Percentiles rank a stretch among this genome's conserved stretches.
Evolutionary conservation across 345 rosid genomes (phyloP).

Genomic region (Citropsis articulata): DNA sequence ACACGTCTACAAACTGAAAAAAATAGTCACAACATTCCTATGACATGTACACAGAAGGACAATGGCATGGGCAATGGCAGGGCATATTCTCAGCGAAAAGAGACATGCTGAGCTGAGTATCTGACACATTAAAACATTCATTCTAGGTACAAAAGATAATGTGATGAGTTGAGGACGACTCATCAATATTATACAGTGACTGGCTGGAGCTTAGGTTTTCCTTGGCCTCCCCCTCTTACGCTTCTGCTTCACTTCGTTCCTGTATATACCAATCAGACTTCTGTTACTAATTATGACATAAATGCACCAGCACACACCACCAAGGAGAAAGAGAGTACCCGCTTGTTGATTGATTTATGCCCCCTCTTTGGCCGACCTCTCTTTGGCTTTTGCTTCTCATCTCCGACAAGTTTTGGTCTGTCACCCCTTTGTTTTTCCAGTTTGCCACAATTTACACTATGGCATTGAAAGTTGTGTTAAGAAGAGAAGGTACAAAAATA

Average conservation of each 20-base stretch:
- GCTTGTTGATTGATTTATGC: neutral
- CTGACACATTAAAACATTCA: neutral
- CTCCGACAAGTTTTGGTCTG: too few relatives aligned
- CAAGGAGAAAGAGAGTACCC: neutral
- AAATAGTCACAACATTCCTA: too few relatives aligned
- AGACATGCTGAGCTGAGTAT: neutral
- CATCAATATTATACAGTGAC: neutral
- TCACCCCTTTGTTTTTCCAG: too few relatives aligned
- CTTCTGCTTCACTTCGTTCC: neutral
- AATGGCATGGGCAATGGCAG: neutral
- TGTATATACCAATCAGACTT: neutral
- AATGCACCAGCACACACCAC: neutral
- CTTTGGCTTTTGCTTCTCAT: too few relatives aligned
- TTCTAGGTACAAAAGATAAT: neutral
- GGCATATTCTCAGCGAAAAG: neutral
- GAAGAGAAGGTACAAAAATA: too few relatives aligned
- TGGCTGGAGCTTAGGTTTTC: neutral
- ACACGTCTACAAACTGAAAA: neutral
- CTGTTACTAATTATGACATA: neutral
- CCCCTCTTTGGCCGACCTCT: neutral
- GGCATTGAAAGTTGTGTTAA: neutral
- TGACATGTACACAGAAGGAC: neutral
- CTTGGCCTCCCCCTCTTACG: slow-evolving; percentile 18
- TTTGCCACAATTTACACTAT: neutral
- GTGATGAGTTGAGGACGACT: neutral